Evolutionary conservation across 768 basidiomycete species (phyloP).

Genomic region (Phaeotremella skinneri): DNA sequence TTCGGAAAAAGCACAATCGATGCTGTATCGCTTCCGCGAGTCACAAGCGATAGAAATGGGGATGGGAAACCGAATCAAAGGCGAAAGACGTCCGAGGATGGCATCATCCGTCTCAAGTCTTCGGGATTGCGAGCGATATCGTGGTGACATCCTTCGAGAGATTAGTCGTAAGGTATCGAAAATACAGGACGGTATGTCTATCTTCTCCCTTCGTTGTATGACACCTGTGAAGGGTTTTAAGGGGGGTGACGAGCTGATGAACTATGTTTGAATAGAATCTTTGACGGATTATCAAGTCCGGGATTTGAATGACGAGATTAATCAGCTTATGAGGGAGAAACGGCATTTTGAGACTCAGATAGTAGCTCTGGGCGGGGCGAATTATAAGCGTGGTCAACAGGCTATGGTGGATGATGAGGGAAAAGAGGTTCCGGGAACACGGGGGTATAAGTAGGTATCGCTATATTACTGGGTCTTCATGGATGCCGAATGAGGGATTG

Average conservation of each 20-base stretch:
- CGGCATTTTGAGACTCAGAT: slow-evolving; percentile 98
- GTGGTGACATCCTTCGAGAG: slow-evolving; percentile 90
- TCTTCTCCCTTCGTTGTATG: background rate
- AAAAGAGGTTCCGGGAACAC: slow-evolving; percentile 91
- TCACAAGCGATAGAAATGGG: slow-evolving; percentile 95
- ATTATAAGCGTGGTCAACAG: slow-evolving; percentile 83
- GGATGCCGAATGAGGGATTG: background rate
- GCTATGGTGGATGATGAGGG: slow-evolving; percentile 94
- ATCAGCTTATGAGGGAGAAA: slow-evolving; percentile 91
- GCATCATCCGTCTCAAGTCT: slow-evolving; percentile 87
- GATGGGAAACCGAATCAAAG: slow-evolving; percentile 65
- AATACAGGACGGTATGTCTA: slow-evolving; percentile 77
- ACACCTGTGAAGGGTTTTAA: too few species aligned
- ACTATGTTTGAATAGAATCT: slow-evolving; percentile 61
- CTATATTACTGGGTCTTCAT: background rate
- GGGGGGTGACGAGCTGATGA: background rate
- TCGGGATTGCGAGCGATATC: slow-evolving; percentile 90
- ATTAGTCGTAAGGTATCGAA: slow-evolving; percentile 96
- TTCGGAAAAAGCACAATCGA: slow-evolving; percentile 87
- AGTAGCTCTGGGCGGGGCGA: slow-evolving; percentile 90
- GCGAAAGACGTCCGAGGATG: slow-evolving; percentile 85
- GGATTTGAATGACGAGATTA: slow-evolving; percentile 96
- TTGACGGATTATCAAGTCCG: slow-evolving; percentile 93
- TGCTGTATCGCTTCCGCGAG: slow-evolving; percentile 69
- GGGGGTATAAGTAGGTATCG: slow-evolving; percentile 86